Evolutionary conservation across 495 filamentous ascomycete genomes (phyloP), one percentile per base, ranked within the genome.

Genomic region (Aspergillus funiculosus): DNA sequence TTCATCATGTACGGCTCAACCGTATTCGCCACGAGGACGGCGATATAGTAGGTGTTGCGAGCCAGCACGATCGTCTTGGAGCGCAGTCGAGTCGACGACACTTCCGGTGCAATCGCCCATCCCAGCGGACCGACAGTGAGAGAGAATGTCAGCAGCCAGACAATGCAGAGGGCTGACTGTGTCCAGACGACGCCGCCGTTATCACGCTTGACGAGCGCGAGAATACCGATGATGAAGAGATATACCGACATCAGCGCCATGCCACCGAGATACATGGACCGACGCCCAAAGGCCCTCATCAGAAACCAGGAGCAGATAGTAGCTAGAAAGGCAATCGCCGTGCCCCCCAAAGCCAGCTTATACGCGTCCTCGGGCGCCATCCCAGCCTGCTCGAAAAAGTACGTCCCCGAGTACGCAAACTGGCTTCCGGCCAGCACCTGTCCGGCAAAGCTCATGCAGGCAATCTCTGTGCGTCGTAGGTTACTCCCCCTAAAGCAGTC

Each of bases 401-500:
- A 81, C 15, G 80, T 83, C 1, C 79, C 80, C 51, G 83, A 83
- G 47, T 82, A 82, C 29, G 76, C 81, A 57, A 90, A 86, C 3
- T 78, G 73, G 49, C 80, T 81, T 30, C 86, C 86, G 34, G 76
- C 77, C 5, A 89, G 59, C 29, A 83, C 83, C 61, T 90, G 86
- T 31, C 86, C 85, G 4, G 78, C 76, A 75, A 85, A 89, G 22
- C 76, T 66, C 63, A 81, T 69, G 53, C 77, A 81, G 41, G 79
- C 75, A 49, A 86, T 83, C 64, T 85, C 81, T 1, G 86, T 90
- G 15, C 86, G 80, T 22, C 82, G 76, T 25, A 76, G 64, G 45
- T 89, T 78, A 6, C 75, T 72, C 0, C 84, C 83, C 58, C 76
- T 79, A 68, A 88, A 87, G 64, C 84, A 84, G 51, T 88, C 85